These are phyloP conservation scores for Cairneyella variabilis DNA, from an alignment of 495 filamentous ascomycete genomes.

Conservation along the genomic window DNA sequence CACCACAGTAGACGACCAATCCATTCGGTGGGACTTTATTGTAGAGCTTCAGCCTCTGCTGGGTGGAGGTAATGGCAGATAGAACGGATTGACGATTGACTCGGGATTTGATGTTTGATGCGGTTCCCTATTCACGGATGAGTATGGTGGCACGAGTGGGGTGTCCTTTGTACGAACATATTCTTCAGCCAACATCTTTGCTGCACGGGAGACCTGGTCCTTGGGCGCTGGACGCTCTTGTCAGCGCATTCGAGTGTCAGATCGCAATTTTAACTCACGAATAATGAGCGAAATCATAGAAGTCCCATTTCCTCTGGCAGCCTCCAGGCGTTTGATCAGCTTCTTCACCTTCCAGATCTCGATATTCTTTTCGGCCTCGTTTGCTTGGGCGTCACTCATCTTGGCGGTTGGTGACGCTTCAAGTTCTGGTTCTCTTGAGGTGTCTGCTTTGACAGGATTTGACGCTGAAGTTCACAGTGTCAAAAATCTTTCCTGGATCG, in stretches of 20 bases:
- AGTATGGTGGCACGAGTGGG: slow-evolving; percentile 20
- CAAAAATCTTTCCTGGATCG: no score
- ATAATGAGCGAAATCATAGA: slow-evolving; percentile 99
- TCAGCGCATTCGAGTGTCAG: background rate
- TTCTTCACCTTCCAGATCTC: slow-evolving; percentile 93
- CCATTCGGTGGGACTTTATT: slow-evolving; percentile 98
- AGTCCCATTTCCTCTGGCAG: slow-evolving; percentile 90
- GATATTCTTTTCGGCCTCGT: slow-evolving; percentile 96
- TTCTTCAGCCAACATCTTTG: slow-evolving; percentile 99
- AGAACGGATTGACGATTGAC: slow-evolving; percentile 97
- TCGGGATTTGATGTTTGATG: slow-evolving; percentile 98
- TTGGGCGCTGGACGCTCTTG: slow-evolving; percentile 66
- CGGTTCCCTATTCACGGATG: slow-evolving; percentile 65
- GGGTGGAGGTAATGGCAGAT: slow-evolving; percentile 96
- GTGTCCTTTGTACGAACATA: slow-evolving; percentile 58
- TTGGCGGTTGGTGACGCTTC: slow-evolving; percentile 39
- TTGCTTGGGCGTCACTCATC: slow-evolving; percentile 86
- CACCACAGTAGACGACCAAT: slow-evolving; percentile 97
- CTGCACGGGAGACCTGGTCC: slow-evolving; percentile 92
- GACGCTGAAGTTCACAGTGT: no score
- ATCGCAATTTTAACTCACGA: slow-evolving; percentile 51
- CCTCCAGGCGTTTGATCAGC: slow-evolving; percentile 91
- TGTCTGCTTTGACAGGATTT: no score
- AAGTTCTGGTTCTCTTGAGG: no score
- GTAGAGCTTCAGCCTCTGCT: slow-evolving; percentile 97